Evolutionary conservation across 2,329 filamentous ascomycete species (phyloP).

Genomic region (Ciborinia camelliae): DNA sequence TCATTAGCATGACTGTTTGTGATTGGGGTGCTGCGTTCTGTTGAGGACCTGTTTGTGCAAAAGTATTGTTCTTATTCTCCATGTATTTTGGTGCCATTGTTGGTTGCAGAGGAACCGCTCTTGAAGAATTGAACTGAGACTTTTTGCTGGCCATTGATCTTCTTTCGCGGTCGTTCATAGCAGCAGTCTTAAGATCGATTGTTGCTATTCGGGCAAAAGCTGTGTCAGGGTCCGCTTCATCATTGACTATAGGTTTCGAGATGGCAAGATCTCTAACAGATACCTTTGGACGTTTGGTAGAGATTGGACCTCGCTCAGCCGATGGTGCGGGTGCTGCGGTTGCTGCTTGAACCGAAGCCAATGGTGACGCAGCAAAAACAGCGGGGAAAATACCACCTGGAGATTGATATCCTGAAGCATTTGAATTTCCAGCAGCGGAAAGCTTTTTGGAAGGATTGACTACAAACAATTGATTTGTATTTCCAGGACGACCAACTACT

Average conservation of each 20-base stretch:
- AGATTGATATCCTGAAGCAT: conserved; percentile 31
- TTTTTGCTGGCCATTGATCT: conserved; percentile 30
- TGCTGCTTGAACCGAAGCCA: conserved; percentile 19
- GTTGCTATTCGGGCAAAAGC: conserved; percentile 35
- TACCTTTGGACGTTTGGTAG: conserved; percentile 29
- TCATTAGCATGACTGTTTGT: conserved; percentile 54
- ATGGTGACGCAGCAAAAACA: conserved; percentile 21
- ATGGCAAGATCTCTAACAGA: conserved; percentile 34
- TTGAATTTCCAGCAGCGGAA: conserved; percentile 18
- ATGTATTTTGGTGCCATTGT: conserved; percentile 25
- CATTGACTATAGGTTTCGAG: conserved; percentile 32
- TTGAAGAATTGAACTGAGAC: conserved; percentile 28
- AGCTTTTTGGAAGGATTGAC: conserved; percentile 36
- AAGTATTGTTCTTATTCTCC: conserved; percentile 26
- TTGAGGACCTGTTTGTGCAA: conserved; percentile 28
- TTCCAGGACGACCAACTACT: conserved; percentile 26
- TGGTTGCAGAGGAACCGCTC: conserved; percentile 30
- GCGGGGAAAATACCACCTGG: conserved; percentile 34
- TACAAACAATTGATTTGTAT: conserved; percentile 34
- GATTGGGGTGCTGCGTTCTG: conserved; percentile 35
- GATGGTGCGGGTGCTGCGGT: conserved; percentile 24
- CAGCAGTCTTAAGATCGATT: conserved; percentile 36
- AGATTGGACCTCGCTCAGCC: conserved; percentile 21
- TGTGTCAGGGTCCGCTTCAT: conserved; percentile 20
- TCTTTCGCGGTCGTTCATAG: conserved; percentile 34